phyloP scores from a whole-genome alignment of 2,329 filamentous ascomycete genomes.

The Ophiostoma sp. region DNA sequence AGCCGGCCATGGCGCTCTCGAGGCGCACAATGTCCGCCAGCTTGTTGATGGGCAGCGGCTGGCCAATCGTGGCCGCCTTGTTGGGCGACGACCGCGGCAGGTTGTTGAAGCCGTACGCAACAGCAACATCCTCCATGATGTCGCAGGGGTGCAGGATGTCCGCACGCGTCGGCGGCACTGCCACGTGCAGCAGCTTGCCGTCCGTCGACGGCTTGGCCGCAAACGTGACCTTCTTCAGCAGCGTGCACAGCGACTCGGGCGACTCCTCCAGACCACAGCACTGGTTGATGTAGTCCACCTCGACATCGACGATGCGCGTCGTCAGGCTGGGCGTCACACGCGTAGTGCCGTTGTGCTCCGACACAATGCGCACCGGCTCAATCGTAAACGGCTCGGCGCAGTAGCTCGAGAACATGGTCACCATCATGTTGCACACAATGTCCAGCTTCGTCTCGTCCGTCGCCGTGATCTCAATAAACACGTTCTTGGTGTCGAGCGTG shows the following conservation, averaged over 20 bases:
- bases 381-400: conserved; percentile 84
- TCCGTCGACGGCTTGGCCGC: conserved; percentile 68
- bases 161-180: conserved; percentile 81
- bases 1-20: conserved; percentile 89
- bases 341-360: conserved; percentile 80
- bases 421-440: conserved; percentile 74
- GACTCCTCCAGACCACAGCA: conserved; percentile 79
- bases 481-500: conserved; percentile 79
- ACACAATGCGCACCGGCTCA: conserved; percentile 88
- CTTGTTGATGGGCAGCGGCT: conserved; percentile 88
- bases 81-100: conserved; percentile 82
- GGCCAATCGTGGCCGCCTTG: conserved; percentile 79
- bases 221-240: conserved; percentile 86
- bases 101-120: conserved; percentile 96
- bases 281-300: conserved; percentile 88
- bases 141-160: conserved; percentile 96
- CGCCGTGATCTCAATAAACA: conserved; percentile 93
- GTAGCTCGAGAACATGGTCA: conserved; percentile 95
- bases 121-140: conserved; percentile 97
- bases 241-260: conserved; percentile 67
- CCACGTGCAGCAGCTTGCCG: conserved; percentile 69
- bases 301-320: conserved; percentile 72
- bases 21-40: conserved; percentile 83
- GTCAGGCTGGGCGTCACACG: conserved; percentile 75
- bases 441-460: conserved; percentile 95